A percentile compares a stretch with the other conserved stretches of the same genome.
phyloP scores from a whole-genome alignment of 2,329 filamentous ascomycete genomes.

The Sclerotinia trifoliorum region DNA sequence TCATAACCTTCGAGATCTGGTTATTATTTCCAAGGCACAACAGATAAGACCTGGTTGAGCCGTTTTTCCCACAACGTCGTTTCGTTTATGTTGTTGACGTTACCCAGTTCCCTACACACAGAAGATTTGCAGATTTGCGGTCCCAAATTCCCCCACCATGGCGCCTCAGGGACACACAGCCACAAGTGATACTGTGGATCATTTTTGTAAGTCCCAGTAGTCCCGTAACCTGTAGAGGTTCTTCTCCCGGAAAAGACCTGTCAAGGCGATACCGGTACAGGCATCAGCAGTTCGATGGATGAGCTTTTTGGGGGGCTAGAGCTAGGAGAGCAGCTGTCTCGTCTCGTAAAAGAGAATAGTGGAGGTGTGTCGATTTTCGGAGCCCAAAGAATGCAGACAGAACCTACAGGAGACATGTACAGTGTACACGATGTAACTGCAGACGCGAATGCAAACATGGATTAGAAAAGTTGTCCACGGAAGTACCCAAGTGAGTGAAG shows the following conservation, averaged over 20 bases:
- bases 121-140: slow-evolving; percentile 14
- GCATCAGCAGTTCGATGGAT: slow-evolving; percentile 14
- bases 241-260: not conserved
- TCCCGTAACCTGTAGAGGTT: not conserved
- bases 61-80: slow-evolving; percentile 14
- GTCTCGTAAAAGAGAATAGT: not conserved
- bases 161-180: slow-evolving; percentile 6
- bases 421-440: slow-evolving; percentile 2
- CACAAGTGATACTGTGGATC: slow-evolving; percentile 8
- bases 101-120: not conserved
- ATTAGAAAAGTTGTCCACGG: not conserved
- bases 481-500: not conserved
- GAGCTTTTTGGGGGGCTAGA: not conserved
- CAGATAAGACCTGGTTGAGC: slow-evolving; percentile 2
- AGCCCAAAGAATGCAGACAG: slow-evolving; percentile 11
- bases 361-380: not conserved
- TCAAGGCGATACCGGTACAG: slow-evolving; percentile 8
- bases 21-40: slow-evolving; percentile 20
- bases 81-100: not conserved
- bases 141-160: slow-evolving; percentile 2
- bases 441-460: not conserved
- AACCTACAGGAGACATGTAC: slow-evolving; percentile 1
- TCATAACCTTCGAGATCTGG: not conserved
- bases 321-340: not conserved
- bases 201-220: too few relatives aligned